A percentile compares a stretch with the other conserved stretches of the same genome.
Conservation (phyloP, 73 alveolate genomes). For the Tetrahymena malaccensis region DNA sequence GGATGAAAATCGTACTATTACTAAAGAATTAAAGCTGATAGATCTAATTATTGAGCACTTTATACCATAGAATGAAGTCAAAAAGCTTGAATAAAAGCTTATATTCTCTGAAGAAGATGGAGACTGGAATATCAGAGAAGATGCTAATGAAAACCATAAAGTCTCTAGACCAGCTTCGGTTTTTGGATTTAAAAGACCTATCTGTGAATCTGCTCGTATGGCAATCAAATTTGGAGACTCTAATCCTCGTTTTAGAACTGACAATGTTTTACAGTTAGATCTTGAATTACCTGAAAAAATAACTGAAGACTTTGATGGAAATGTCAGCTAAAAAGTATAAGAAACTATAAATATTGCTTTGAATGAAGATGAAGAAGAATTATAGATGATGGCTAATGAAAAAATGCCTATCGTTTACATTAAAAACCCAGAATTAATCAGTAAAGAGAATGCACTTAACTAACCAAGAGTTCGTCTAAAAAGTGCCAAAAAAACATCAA, state of each 20-base stretch:
- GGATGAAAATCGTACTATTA: slow-evolving; percentile 67
- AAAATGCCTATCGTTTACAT: slow-evolving; percentile 31
- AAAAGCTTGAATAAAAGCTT: slow-evolving; percentile 62
- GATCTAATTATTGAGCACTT: slow-evolving; percentile 68
- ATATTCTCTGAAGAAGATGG: slow-evolving; percentile 76
- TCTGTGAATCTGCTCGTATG: slow-evolving; percentile 70
- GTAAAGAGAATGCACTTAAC: slow-evolving; percentile 28
- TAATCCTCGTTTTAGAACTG: slow-evolving; percentile 72
- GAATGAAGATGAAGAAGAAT: slow-evolving; percentile 44
- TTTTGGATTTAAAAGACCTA: slow-evolving; percentile 68
- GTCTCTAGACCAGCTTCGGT: slow-evolving; percentile 61
- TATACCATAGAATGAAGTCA: slow-evolving; percentile 74
- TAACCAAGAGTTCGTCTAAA: slow-evolving; percentile 30
- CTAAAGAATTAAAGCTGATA: slow-evolving; percentile 62
- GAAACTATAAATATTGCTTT: slow-evolving; percentile 35
- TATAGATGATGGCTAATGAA: slow-evolving; percentile 30
- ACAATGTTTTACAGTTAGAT: slow-evolving; percentile 59
- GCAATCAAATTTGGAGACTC: slow-evolving; percentile 78
- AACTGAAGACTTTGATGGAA: slow-evolving; percentile 75
- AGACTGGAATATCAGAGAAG: slow-evolving; percentile 62
- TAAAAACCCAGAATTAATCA: slow-evolving; percentile 30
- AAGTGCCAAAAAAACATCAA: slow-evolving; percentile 23
- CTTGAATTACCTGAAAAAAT: slow-evolving; percentile 77
- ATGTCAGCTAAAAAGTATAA: slow-evolving; percentile 18
- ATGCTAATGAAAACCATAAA: slow-evolving; percentile 1